Evolutionary conservation across 352 stramenopile genomes (phyloP), one percentile per base, ranked within the genome.

Genomic region (Hyaloperonospora brassicae): DNA sequence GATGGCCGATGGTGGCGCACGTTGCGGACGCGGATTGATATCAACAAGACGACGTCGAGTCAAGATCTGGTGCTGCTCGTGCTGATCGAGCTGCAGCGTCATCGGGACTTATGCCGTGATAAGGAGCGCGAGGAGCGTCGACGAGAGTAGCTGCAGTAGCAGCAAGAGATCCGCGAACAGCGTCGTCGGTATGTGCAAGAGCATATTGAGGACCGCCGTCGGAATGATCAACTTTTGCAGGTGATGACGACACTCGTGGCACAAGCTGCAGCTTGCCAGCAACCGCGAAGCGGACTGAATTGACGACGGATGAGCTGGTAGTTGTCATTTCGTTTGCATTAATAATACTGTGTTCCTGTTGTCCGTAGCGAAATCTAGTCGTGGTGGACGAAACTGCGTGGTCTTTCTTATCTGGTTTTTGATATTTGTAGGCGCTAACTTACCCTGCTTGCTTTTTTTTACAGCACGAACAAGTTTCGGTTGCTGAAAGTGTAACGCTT

Each of bases 141-240:
- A 40, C n/a, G 47, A 35, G 59, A 68, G 50, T 59, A 52, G 27
- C 47, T 62, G 35, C 59, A 46, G 23, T 66, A 59, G 54, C 59
- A 61, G 24, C 55, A 66, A 44, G 63, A 72, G 36, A 52, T 68
- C 39, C 59, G 55, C 17, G 63, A 72, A 36, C 53, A 72, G 24
- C 56, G 50, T 11, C 55, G 51, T 39, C 56, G 49, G 47, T 52
- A 61, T 30, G 59, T 69, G 22, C 52, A 72, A 13, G 64, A 72
- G 9, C 60, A 60, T 9, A 44, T 38, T 0, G 64, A 72, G 31
- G 64, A 72, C 25, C 52, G 55, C 23, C 60, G 64, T 46, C 59
- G 56, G 12, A 64, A 63, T 51, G 64, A 72, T 21, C 51, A 68
- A 34, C 66, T 69, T 47, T 59, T 72, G 52, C 64, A 72, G 50